These are phyloP conservation scores for Dryadomyces sulphureus DNA, from an alignment of 2,329 filamentous ascomycete genomes.

Conservation along the genomic window DNA sequence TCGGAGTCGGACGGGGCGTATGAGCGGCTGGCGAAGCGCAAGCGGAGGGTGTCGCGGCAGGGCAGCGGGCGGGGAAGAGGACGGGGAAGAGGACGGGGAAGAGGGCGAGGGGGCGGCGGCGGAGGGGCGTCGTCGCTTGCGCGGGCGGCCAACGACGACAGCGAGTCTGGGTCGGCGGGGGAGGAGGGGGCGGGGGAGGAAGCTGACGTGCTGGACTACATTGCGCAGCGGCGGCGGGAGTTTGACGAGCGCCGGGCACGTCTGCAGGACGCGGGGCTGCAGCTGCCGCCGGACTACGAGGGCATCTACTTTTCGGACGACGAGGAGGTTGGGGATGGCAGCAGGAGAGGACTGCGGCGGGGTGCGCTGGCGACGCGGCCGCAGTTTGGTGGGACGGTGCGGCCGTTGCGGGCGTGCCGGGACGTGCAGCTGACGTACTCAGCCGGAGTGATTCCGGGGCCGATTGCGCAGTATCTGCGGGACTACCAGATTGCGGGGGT, in stretches of 20 bases:
- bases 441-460: constrained; percentile 67
- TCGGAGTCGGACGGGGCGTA: constrained; percentile 49
- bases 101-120: not conserved
- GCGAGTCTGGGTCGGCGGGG: not conserved
- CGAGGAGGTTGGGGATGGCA: constrained; percentile 15
- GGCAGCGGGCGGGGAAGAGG: not conserved
- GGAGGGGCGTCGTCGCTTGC: not conserved
- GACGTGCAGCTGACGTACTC: constrained; percentile 66
- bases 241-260: constrained; percentile 50
- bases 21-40: constrained; percentile 46
- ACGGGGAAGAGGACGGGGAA: constrained; percentile 24
- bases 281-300: constrained; percentile 62
- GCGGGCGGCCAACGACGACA: not conserved
- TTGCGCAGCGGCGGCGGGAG: constrained; percentile 48
- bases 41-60: constrained; percentile 27
- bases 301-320: constrained; percentile 64
- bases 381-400: constrained; percentile 43
- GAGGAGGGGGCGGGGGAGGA: constrained; percentile 17
- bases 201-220: constrained; percentile 52
- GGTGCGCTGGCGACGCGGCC: constrained; percentile 48
- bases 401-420: constrained; percentile 53
- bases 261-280: constrained; percentile 54
- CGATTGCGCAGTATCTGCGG: constrained; percentile 80
- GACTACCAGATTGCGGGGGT: constrained; percentile 84
- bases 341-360: not conserved